These are phyloP conservation scores for Wickerhamiella lipophila DNA, from an alignment of 805 yeast genomes.

Conservation along the genomic window DNA sequence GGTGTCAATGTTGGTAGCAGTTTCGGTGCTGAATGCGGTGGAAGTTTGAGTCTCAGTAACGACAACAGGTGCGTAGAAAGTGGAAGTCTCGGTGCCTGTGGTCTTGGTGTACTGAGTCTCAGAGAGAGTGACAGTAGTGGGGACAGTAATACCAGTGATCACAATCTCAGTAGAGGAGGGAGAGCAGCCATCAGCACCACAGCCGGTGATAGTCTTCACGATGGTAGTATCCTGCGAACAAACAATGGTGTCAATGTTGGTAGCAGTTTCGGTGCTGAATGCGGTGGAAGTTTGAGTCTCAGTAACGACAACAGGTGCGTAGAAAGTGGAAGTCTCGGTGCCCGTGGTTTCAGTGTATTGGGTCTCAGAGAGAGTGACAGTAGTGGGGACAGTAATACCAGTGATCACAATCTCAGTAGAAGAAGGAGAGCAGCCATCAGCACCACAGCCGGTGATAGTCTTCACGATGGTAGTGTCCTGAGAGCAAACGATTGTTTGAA, in stretches of 20 bases:
- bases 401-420: slow-evolving; percentile 7
- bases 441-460: slow-evolving; percentile 8
- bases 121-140: slow-evolving; percentile 6
- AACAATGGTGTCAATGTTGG: slow-evolving; percentile 6
- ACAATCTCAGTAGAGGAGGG: slow-evolving; percentile 8
- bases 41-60: slow-evolving; percentile 9
- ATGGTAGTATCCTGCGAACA: slow-evolving; percentile 8
- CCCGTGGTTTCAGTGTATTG: slow-evolving; percentile 4
- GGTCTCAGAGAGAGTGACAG: slow-evolving; percentile 7
- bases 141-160: slow-evolving; percentile 6
- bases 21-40: slow-evolving; percentile 1
- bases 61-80: slow-evolving; percentile 8
- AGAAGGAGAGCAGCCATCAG: slow-evolving; percentile 3
- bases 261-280: slow-evolving; percentile 7
- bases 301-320: slow-evolving; percentile 11
- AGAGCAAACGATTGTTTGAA: slow-evolving; percentile 5
- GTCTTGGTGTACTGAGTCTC: slow-evolving; percentile 2
- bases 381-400: slow-evolving; percentile 9
- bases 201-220: slow-evolving; percentile 8
- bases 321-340: slow-evolving; percentile 7
- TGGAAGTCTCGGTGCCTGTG: not conserved
- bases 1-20: slow-evolving; percentile 7
- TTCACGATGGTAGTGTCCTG: slow-evolving; percentile 5
- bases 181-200: slow-evolving; percentile 3
- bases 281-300: slow-evolving; percentile 8